Base-by-base conservation (phyloP, 2,329 filamentous ascomycete species). In the Cytospora paraplurivora region DNA sequence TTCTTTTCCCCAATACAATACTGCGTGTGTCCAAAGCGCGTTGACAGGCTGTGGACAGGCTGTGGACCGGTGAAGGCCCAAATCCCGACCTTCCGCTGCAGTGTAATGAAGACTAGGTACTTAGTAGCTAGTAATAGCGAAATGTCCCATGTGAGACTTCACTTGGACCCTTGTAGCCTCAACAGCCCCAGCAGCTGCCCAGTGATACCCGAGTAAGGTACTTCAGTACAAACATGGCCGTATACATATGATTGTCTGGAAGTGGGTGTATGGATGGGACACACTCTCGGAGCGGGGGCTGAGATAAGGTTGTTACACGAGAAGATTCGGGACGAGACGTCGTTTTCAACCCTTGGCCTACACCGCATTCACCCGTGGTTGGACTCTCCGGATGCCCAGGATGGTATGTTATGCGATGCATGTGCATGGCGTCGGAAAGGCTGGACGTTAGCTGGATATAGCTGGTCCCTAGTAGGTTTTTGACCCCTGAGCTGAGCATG, bases 281-380 rank as follows among this genome's bases (percentile, higher is more conserved):
- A 47, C 41, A 19, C 38, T 33, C 47, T 34, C 32, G 54, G n/a
- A 55, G 19, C 32, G 19, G 41, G 27, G 59, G 51, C 59, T 61
- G 52, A 55, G 59, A 61, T 61, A 61, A 61, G 52, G 59, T 55
- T 61, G 51, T 47, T 44, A 61, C 37, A 50, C 32, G 11, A 35
- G 13, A 27, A 19, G 35, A 37, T 41, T 27, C 41, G 51, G 59
- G 59, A 52, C 33, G 32, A 38, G n/a, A 55, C 21, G 15, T n/a
- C 17, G 44, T 21, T 21, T 47, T 17, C 38, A n/a, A 44, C 8
- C 41, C n/a, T 47, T 47, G 44, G n/a, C n/a, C 44, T 19, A 47
- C 44, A 47, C 44, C 44, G 41, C n/a, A 21, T 21, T 7, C 17
- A n/a, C 41, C 41, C 44, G n/a, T 47, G 44, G 44, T 47, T 19